A percentile compares a stretch with the other conserved stretches of the same genome.
phyloP scores from a whole-genome alignment of 202 grass and related monocot genomes.

The Zoysia matrella region DNA sequence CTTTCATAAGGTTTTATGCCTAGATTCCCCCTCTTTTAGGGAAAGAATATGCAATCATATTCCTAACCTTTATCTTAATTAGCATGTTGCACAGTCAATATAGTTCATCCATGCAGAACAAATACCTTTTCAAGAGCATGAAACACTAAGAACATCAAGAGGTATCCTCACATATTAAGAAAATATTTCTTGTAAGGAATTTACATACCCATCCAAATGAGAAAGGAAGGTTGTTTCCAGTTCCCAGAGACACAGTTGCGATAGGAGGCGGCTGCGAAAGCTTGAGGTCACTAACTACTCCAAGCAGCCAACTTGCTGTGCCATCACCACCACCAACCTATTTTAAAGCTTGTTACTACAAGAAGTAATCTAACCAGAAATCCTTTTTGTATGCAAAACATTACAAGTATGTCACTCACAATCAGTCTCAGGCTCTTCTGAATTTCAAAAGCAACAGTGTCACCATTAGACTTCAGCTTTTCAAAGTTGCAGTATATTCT shows the following conservation, averaged over 20 bases:
- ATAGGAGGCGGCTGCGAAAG: too few relatives aligned
- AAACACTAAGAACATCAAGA: background rate
- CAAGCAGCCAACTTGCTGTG: too few relatives aligned
- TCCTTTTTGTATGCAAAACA: background rate
- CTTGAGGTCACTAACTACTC: too few relatives aligned
- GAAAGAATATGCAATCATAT: background rate
- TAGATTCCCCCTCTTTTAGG: background rate
- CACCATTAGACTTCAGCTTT: too few relatives aligned
- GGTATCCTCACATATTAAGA: background rate
- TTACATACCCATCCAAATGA: slow-evolving; percentile 61
- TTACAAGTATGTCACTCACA: slow-evolving; percentile 52
- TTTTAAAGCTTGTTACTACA: slow-evolving; percentile 38
- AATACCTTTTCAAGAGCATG: background rate
- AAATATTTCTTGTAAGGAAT: background rate
- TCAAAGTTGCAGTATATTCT: too few relatives aligned
- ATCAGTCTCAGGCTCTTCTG: slow-evolving; percentile 61
- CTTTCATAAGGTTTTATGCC: background rate
- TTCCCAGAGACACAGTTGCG: too few relatives aligned
- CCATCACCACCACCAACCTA: slow-evolving; percentile 91
- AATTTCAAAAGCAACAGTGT: too few relatives aligned
- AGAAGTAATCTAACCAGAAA: slow-evolving; percentile 4
- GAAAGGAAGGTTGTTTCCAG: too few relatives aligned
- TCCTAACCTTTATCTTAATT: background rate
- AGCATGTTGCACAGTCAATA: background rate
- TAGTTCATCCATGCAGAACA: background rate